These are phyloP conservation scores for Vicia villosa DNA, from an alignment of 306 rosid species.

Conservation along the genomic window DNA sequence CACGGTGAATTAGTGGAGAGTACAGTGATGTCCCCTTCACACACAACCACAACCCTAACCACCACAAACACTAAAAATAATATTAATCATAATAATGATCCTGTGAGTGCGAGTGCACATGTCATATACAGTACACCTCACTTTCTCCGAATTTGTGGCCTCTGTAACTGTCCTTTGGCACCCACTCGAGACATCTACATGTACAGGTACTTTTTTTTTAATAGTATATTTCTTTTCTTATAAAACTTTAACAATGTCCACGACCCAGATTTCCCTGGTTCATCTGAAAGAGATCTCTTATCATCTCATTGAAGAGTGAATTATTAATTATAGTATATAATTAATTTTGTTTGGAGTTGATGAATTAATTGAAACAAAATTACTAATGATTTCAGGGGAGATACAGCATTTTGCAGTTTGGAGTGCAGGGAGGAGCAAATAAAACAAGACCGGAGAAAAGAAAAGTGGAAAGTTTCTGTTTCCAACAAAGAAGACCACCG, in stretches of 20 bases:
- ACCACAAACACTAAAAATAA: constrained; percentile 16
- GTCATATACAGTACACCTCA: constrained; percentile 44
- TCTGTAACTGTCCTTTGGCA: constrained; percentile 60
- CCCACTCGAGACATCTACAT: constrained; percentile 84
- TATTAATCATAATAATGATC: constrained; percentile 7
- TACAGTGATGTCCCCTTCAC: constrained; percentile 39
- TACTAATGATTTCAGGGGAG: constrained; percentile 61
- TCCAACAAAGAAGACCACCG: constrained; percentile 44
- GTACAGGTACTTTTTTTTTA: constrained; percentile 89
- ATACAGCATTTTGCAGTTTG: constrained; percentile 84
- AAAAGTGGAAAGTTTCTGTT: constrained; percentile 39
- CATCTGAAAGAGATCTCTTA: too few relatives aligned
- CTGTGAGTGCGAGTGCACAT: not conserved
- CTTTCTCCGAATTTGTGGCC: constrained; percentile 75
- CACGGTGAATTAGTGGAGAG: not conserved
- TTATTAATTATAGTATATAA: too few relatives aligned
- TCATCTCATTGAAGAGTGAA: too few relatives aligned
- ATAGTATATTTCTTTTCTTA: too few relatives aligned
- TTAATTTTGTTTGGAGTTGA: not conserved
- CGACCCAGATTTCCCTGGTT: too few relatives aligned
- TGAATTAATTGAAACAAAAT: not conserved
- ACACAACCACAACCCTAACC: constrained; percentile 32
- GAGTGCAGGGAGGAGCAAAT: constrained; percentile 89
- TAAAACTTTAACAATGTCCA: too few relatives aligned
- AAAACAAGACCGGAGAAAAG: constrained; percentile 60